These are phyloP conservation scores for Glycine latifolia DNA, from an alignment of 306 rosid genomes.

Conservation along the genomic window DNA sequence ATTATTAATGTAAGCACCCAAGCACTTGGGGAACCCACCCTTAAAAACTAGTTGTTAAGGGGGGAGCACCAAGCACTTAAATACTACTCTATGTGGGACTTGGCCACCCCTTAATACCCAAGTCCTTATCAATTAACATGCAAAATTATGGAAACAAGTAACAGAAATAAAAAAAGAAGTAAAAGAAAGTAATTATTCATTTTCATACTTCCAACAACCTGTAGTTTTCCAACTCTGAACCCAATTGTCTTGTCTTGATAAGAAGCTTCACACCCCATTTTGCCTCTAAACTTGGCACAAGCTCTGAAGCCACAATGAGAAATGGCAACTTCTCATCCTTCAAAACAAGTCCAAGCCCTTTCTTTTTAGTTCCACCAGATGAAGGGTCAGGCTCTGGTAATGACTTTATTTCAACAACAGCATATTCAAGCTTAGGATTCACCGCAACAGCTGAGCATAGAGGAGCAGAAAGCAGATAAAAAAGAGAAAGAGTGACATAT, in stretches of 20 bases:
- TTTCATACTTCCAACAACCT: conserved; percentile 60
- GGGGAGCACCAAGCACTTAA: too few relatives aligned
- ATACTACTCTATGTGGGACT: too few relatives aligned
- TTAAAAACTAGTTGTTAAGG: too few relatives aligned
- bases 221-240: conserved; percentile 92
- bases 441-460: conserved; percentile 86
- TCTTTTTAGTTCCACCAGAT: conserved; percentile 66
- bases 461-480: conserved; percentile 20
- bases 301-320: conserved; percentile 88
- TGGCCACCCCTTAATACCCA: too few relatives aligned
- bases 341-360: conserved; percentile 69
- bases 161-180: conserved; percentile 18
- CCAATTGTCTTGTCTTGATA: conserved; percentile 66
- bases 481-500: conserved; percentile 29
- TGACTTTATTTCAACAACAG: conserved; percentile 77
- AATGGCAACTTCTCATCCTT: conserved; percentile 77
- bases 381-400: conserved; percentile 57
- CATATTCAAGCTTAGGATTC: conserved; percentile 91
- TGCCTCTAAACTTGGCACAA: conserved; percentile 85
- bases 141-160: conserved; percentile 27
- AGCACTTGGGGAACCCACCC: too few relatives aligned
- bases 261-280: conserved; percentile 86
- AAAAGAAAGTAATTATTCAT: conserved; percentile 35
- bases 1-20: too few relatives aligned
- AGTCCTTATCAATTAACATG: conserved; percentile 17